phyloP scores from a whole-genome alignment of 2,329 filamentous ascomycete genomes.

The Ophidiomyces ophidiicola region DNA sequence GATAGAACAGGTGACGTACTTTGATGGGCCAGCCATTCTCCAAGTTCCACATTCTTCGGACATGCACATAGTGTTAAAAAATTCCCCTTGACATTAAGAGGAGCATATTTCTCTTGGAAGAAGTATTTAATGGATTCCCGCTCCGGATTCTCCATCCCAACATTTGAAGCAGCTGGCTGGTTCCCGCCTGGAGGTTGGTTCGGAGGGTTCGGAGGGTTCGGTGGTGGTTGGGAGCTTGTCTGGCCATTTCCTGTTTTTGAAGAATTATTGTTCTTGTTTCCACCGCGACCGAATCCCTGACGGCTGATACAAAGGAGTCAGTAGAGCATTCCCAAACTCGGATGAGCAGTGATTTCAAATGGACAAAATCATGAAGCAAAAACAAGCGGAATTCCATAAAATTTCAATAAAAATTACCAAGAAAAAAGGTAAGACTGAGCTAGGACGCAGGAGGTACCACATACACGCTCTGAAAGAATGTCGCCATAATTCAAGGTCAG shows the following conservation, averaged over 20 bases:
- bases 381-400: no score
- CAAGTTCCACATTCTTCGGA: constrained; percentile 84
- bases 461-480: constrained; percentile 41
- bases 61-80: constrained; percentile 91
- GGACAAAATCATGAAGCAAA: not conserved
- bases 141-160: constrained; percentile 29
- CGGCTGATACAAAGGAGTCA: constrained; percentile 26
- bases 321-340: not conserved
- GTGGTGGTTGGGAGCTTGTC: constrained; percentile 1
- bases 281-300: constrained; percentile 39
- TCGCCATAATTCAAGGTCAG: constrained; percentile 32
- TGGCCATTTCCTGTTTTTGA: not conserved
- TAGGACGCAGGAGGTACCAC: constrained; percentile 21
- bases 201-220: not conserved
- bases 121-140: constrained; percentile 39
- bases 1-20: constrained; percentile 40
- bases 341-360: constrained; percentile 2
- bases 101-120: constrained; percentile 47
- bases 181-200: constrained; percentile 19
- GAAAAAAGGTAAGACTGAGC: no score
- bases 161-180: constrained; percentile 24
- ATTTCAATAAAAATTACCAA: no score
- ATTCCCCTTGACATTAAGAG: constrained; percentile 90
- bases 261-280: constrained; percentile 29
- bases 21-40: constrained; percentile 93